These are phyloP conservation scores for Ceratobasidium sp. DNA, from an alignment of 1,284 basidiomycete genomes.

Conservation along the genomic window DNA sequence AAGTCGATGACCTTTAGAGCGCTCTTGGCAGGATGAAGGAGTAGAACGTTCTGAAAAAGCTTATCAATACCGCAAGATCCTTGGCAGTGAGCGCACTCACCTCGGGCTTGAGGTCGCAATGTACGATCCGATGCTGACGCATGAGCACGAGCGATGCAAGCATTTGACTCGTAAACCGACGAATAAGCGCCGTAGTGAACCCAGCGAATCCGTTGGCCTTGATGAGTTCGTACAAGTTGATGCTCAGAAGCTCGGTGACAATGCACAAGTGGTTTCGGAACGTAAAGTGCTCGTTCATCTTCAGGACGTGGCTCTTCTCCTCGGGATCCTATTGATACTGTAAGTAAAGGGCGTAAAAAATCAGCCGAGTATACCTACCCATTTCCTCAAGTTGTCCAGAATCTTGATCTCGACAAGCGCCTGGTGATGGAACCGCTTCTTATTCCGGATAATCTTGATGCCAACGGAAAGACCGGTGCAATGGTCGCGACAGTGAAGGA, in stretches of 20 bases:
- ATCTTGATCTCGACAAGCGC: slow-evolving; percentile 99
- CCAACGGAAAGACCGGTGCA: slow-evolving; percentile 97
- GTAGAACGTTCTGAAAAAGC: slow-evolving; percentile 83
- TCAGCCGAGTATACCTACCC: slow-evolving; percentile 68
- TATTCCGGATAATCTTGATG: slow-evolving; percentile 99
- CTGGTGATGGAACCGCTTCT: slow-evolving; percentile 99
- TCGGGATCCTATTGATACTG: slow-evolving; percentile 80
- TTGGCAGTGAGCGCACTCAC: slow-evolving; percentile 59
- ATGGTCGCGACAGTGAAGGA: slow-evolving; percentile 96
- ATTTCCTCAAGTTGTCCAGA: slow-evolving; percentile 94
- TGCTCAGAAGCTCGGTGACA: slow-evolving; percentile 97
- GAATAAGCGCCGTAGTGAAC: slow-evolving; percentile 94
- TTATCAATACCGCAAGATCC: slow-evolving; percentile 4
- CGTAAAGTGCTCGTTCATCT: slow-evolving; percentile 99
- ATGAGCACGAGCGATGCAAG: slow-evolving; percentile 91
- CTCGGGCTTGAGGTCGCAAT: slow-evolving; percentile 99
- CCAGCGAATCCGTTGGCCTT: slow-evolving; percentile 99
- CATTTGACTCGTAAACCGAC: slow-evolving; percentile 97
- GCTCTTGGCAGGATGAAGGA: slow-evolving; percentile 95
- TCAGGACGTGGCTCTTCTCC: slow-evolving; percentile 96
- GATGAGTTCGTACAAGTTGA: slow-evolving; percentile 99
- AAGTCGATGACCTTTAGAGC: slow-evolving; percentile 99
- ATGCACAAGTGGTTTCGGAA: slow-evolving; percentile 99
- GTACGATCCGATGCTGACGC: slow-evolving; percentile 98
- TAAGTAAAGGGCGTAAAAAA: not conserved